Base-by-base conservation (phyloP, 140 eudicot genomes). In the Flaveria floridana region DNA sequence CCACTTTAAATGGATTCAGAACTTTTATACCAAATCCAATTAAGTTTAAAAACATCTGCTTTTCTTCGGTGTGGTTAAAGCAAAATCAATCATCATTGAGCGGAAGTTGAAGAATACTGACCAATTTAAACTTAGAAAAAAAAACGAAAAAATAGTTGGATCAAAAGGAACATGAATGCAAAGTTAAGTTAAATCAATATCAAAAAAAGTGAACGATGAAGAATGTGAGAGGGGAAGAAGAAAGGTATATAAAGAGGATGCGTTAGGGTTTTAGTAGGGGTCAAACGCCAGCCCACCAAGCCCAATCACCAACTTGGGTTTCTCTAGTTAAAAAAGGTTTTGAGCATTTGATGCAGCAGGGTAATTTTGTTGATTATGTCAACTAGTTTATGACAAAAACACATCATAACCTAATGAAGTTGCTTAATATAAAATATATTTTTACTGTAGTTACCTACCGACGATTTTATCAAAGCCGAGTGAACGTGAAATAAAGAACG, bases 21-120 rank as follows among this genome's bases (percentile, higher is more conserved):
- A 71, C 76, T 51, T 53, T 51, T 74, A 52, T 2, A 3, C 21
- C 19, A 70, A 73, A 78, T 57, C 70, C 21, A 62, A 8, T 0
- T 7, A 46, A 11, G 70, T 52, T 78, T 28, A 15, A 80, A 81
- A 37, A 30, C 68, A 78, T 21, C 65, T 14, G 81, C 52, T 3
- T 79, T 78, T 65, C 30, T 85, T 89, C 96, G 70, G 96, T 89
- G 96, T 87, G 96, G 90, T 89, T 89, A 87, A 89, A 89, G 96
- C 93, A 87, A 85, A 81, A 71, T 41, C 59, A 82, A 83, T 87
- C 93, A 83, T 87, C 96, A 89, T 73, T 14, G 90, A 87, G 90
- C 90, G 72, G 41, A 41, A 15, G 2, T 2, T 4, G 12, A 42
- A 26, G 7, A 9, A 50, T 59, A 21, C 1, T 25, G 7, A 30